phyloP scores from a whole-genome alignment of 768 basidiomycete species.

The Hericium erinaceus region DNA sequence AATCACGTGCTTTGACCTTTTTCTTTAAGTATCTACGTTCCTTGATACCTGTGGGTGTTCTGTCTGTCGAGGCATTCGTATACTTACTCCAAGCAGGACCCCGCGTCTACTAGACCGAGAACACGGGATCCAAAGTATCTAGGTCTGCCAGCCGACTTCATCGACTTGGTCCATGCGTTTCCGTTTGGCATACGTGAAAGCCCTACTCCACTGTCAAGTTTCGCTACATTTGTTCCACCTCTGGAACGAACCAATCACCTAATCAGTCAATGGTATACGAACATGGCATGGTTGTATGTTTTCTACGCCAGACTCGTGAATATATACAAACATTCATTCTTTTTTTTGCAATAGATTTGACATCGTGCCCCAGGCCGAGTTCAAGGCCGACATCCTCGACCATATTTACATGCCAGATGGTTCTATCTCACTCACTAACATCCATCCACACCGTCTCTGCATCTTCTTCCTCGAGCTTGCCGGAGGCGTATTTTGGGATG shows the following conservation, averaged over 20 bases:
- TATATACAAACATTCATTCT: background rate
- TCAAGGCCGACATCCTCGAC: slow-evolving; percentile 29
- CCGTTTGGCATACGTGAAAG: slow-evolving; percentile 38
- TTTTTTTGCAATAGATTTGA: slow-evolving; percentile 29
- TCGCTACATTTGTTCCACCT: background rate
- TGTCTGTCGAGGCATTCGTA: background rate
- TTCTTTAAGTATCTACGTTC: background rate
- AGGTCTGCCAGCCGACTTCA: slow-evolving; percentile 33
- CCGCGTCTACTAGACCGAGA: background rate
- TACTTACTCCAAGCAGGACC: slow-evolving; percentile 1
- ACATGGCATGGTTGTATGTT: slow-evolving; percentile 40
- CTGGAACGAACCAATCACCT: slow-evolving; percentile 29
- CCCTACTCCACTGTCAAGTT: slow-evolving; percentile 24
- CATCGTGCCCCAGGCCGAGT: slow-evolving; percentile 34
- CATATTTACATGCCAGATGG: slow-evolving; percentile 31
- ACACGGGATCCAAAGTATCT: slow-evolving; percentile 18
- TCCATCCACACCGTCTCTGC: slow-evolving; percentile 40
- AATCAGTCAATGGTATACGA: slow-evolving; percentile 32
- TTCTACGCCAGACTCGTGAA: background rate
- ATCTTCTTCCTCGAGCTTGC: slow-evolving; percentile 45
- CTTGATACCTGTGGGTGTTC: background rate
- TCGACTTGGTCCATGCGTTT: slow-evolving; percentile 37
- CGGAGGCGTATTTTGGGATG: slow-evolving; percentile 37
- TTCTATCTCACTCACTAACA: slow-evolving; percentile 20
- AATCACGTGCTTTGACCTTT: background rate